A percentile compares a stretch with the other conserved stretches of the same genome.
phyloP scores from a whole-genome alignment of 2,329 filamentous ascomycete species.

The Fusarium haematococcum region DNA sequence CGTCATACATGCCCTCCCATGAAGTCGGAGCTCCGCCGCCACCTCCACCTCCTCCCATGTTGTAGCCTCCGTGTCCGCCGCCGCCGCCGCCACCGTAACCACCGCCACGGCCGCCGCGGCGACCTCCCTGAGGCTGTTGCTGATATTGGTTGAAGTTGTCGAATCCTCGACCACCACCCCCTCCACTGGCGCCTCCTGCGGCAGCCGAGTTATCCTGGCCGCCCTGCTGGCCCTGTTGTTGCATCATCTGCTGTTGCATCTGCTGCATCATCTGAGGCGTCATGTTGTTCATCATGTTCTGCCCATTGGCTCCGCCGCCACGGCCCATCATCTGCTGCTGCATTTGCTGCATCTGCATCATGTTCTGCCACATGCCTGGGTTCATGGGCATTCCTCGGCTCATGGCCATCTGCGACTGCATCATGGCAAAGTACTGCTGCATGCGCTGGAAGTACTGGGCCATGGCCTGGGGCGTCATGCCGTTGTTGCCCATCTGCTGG shows the following conservation, averaged over 20 bases:
- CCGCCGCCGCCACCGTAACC: constrained; percentile 46
- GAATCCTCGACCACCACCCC: constrained; percentile 37
- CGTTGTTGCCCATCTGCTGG: constrained; percentile 61
- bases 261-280: constrained; percentile 70
- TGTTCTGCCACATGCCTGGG: constrained; percentile 80
- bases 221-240: constrained; percentile 52
- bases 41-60: constrained; percentile 45
- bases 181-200: constrained; percentile 23
- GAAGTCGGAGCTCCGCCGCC: constrained; percentile 77
- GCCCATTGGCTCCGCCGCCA: constrained; percentile 50
- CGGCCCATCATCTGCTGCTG: constrained; percentile 63
- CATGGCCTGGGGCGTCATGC: constrained; percentile 97
- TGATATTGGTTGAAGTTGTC: constrained; percentile 51
- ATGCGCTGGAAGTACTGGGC: constrained; percentile 98
- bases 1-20: constrained; percentile 99
- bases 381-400: constrained; percentile 80
- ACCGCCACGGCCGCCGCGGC: constrained; percentile 48
- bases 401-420: constrained; percentile 94
- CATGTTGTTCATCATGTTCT: constrained; percentile 58
- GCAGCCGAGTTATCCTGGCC: constrained; percentile 45
- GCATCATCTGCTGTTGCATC: constrained; percentile 57
- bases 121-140: constrained; percentile 57
- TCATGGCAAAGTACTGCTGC: constrained; percentile 96
- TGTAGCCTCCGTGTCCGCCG: constrained; percentile 49
- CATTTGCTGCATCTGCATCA: constrained; percentile 82